phyloP scores from a whole-genome alignment of 2,329 filamentous ascomycete species.

The Onygenales sp. region DNA sequence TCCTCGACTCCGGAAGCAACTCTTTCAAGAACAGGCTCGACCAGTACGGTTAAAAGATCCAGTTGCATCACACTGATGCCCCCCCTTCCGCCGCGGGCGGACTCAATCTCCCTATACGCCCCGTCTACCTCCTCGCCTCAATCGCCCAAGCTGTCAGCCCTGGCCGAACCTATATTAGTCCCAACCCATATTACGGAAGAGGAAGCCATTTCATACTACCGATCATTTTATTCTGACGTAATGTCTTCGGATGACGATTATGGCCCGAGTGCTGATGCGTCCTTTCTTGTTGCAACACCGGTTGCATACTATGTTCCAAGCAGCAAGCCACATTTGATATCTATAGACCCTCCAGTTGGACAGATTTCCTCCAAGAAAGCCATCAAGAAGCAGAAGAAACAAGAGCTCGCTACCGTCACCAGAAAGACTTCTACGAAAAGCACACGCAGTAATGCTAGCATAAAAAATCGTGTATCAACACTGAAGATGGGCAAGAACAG shows the following conservation, averaged over 20 bases:
- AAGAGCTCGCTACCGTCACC: background rate
- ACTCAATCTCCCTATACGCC: background rate
- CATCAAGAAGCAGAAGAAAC: conserved; percentile 8
- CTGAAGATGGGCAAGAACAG: conserved; percentile 6
- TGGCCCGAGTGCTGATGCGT: conserved; percentile 1
- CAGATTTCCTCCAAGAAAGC: background rate
- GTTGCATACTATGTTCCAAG: conserved; percentile 10
- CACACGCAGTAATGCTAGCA: background rate
- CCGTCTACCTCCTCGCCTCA: no score
- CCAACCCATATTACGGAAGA: background rate
- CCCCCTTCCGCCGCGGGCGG: background rate
- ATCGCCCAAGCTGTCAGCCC: background rate
- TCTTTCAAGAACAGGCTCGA: background rate
- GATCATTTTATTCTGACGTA: conserved; percentile 10
- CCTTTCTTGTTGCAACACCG: conserved; percentile 12
- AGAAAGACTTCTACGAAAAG: background rate
- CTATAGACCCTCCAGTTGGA: conserved; percentile 6
- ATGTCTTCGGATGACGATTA: conserved; percentile 11
- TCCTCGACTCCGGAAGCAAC: background rate
- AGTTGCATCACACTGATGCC: conserved; percentile 1
- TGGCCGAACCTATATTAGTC: background rate
- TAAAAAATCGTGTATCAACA: conserved; percentile 5
- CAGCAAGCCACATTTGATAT: conserved; percentile 11
- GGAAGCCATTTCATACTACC: background rate
- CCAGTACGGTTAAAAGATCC: background rate